These are phyloP conservation scores for Aplosporella prunicola DNA, from an alignment of 2,329 filamentous ascomycete species.

Conservation along the genomic window DNA sequence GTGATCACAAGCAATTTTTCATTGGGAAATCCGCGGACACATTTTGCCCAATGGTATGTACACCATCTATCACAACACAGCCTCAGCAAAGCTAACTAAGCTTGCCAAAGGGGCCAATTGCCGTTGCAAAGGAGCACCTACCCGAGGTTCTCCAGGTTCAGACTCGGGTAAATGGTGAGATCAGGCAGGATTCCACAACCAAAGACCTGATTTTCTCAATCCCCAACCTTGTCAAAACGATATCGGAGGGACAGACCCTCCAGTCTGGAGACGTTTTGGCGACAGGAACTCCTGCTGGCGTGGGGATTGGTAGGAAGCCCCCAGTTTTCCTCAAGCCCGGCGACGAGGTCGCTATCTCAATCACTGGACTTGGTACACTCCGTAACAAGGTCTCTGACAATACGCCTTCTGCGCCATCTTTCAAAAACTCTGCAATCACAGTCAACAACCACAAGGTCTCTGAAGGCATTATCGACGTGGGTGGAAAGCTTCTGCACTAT, in stretches of 20 bases:
- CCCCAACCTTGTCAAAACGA: slow-evolving; percentile 37
- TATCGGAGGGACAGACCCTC: slow-evolving; percentile 34
- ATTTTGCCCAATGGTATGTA: slow-evolving; percentile 44
- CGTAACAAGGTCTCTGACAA: slow-evolving; percentile 27
- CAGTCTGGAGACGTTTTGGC: slow-evolving; percentile 39
- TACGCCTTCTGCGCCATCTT: slow-evolving; percentile 31
- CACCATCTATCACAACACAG: not conserved
- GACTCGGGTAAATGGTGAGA: slow-evolving; percentile 43
- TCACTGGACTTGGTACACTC: slow-evolving; percentile 23
- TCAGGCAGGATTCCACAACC: slow-evolving; percentile 39
- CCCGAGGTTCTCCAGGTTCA: slow-evolving; percentile 32
- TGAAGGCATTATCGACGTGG: not conserved
- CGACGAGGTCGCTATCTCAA: slow-evolving; percentile 30
- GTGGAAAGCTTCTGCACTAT: not conserved
- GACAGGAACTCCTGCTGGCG: slow-evolving; percentile 39
- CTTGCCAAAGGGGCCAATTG: slow-evolving; percentile 36
- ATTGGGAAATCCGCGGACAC: slow-evolving; percentile 49
- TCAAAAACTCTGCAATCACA: slow-evolving; percentile 12
- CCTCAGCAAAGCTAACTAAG: not conserved
- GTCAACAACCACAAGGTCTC: not conserved
- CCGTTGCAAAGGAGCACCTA: slow-evolving; percentile 39
- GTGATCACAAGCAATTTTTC: slow-evolving; percentile 53
- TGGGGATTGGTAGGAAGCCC: slow-evolving; percentile 35
- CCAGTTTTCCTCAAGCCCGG: slow-evolving; percentile 29
- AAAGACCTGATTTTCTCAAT: slow-evolving; percentile 39